Percentiles rank a stretch among this genome's conserved stretches.
Evolutionary conservation across 306 rosid genomes (phyloP).

Genomic region (Vigna hirtella): DNA sequence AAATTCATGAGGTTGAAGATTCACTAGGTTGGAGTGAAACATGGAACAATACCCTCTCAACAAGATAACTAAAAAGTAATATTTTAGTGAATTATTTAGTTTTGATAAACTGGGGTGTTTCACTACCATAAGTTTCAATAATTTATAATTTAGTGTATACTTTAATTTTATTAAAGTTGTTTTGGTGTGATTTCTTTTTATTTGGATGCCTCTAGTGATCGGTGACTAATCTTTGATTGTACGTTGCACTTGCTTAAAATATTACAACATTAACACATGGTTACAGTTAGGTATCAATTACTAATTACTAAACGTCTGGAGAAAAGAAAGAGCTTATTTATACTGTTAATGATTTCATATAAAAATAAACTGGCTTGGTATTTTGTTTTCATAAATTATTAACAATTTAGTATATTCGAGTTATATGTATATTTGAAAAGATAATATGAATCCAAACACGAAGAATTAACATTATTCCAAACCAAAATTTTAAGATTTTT

Average conservation of each 20-base stretch:
- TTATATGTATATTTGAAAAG: no score
- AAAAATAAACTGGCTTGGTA: not conserved
- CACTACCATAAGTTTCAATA: not conserved
- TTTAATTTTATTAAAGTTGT: not conserved
- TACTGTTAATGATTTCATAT: not conserved
- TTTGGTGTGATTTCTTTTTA: constrained; percentile 16
- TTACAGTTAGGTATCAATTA: not conserved
- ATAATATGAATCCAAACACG: no score
- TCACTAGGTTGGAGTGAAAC: no score
- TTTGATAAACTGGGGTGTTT: not conserved
- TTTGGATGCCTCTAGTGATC: constrained; percentile 1
- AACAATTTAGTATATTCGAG: no score
- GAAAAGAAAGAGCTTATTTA: not conserved
- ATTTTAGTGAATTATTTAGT: not conserved
- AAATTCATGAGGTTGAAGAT: no score
- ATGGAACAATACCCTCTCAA: no score
- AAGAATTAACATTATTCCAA: no score
- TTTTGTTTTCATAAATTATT: no score
- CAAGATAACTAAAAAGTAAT: not conserved
- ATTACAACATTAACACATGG: not conserved
- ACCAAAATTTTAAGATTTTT: no score
- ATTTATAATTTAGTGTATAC: not conserved
- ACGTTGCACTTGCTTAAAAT: constrained; percentile 13
- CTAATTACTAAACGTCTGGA: not conserved
- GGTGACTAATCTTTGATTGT: constrained; percentile 7